Evolutionary conservation across 192 early-diverging fungal species (phyloP).

Genomic region (Coemansia sp.): DNA sequence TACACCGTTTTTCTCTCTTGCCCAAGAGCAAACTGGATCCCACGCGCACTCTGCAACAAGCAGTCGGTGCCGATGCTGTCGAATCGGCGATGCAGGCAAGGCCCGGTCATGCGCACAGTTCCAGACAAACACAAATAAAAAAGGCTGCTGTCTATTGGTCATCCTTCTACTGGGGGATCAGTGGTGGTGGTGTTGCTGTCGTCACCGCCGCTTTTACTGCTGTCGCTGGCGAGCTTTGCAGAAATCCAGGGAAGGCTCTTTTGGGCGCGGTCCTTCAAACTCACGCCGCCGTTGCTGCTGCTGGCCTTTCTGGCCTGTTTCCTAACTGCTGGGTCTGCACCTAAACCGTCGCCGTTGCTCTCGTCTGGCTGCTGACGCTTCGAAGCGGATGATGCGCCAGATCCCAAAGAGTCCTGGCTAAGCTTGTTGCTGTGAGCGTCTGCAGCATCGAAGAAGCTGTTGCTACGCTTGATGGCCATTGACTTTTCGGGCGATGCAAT

Average conservation of each 20-base stretch:
- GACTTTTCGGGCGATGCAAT: constrained; percentile 33
- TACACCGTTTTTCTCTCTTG: no score
- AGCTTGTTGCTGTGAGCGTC: constrained; percentile 20
- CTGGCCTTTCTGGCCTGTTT: constrained; percentile 28
- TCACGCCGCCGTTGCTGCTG: not conserved
- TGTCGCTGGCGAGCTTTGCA: not conserved
- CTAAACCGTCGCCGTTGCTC: not conserved
- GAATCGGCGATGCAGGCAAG: no score
- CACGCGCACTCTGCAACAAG: no score
- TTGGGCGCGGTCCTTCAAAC: constrained; percentile 1
- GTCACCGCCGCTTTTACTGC: not conserved
- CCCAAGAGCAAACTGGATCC: no score
- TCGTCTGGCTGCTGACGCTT: constrained; percentile 22
- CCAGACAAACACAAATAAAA: not conserved
- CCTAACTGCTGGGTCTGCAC: constrained; percentile 2
- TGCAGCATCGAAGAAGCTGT: constrained; percentile 48
- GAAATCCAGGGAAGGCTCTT: not conserved
- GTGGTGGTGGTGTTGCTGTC: not conserved
- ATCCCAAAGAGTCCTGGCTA: constrained; percentile 12
- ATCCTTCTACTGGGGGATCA: not conserved
- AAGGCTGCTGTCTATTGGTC: not conserved
- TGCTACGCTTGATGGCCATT: constrained; percentile 48
- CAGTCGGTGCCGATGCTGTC: no score
- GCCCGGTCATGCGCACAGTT: no score
- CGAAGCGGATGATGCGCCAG: not conserved